Base-by-base conservation (phyloP, 75 land plant genomes). In the Selaginella moellendorffii region DNA sequence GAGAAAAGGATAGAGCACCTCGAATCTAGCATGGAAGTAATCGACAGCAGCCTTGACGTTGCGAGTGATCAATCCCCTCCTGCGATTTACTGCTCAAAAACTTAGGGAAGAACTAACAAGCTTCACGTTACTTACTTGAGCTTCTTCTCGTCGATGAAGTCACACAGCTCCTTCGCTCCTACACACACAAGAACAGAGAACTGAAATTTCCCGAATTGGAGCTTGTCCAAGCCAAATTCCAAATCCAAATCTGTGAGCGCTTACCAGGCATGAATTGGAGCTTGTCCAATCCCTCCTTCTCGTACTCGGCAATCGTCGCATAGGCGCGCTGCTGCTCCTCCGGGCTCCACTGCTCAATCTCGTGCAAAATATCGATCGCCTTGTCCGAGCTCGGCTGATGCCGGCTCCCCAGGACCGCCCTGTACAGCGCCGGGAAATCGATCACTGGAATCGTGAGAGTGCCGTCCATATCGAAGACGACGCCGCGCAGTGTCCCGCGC, bases 381-480 rank as follows among this genome's bases (percentile, higher is more conserved):
- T 63, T 72, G 27, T 62, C 69, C 0, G 80, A 71, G 30, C 62
- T 64, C 1, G 66, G 54, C 46, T 81, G 88, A 42, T 63, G 71
- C 51, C 56, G 31, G 0, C 78, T 79, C 2, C 97, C 97, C 0
- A 90, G 65, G 60, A 90, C 97, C 19, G 62, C 66, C 31, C 74
- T 68, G 73, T 90, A 87, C 85, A 90, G 83, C 5, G 78, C 76
- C 29, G 77, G 26, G 69, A 90, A 90, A 61, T 90, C 97, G 66
- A 90, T 82, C 63, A 77, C 87, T 19, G 97, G 97, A 0, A 87
- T 78, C 0, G 87, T 90, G 19, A 85, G 84, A 26, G 96, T 90
- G 30, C 96, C 96, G 76, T 90, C 97, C 97, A 90, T 90, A 80
- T 90, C 91, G 79, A 90, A 90, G 20, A 90, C 91, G 14, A 90